A percentile compares a stretch with the other conserved stretches of the same genome.
These are phyloP conservation scores for Bacidia gigantensis DNA, from an alignment of 495 filamentous ascomycete genomes.

Conservation along the genomic window DNA sequence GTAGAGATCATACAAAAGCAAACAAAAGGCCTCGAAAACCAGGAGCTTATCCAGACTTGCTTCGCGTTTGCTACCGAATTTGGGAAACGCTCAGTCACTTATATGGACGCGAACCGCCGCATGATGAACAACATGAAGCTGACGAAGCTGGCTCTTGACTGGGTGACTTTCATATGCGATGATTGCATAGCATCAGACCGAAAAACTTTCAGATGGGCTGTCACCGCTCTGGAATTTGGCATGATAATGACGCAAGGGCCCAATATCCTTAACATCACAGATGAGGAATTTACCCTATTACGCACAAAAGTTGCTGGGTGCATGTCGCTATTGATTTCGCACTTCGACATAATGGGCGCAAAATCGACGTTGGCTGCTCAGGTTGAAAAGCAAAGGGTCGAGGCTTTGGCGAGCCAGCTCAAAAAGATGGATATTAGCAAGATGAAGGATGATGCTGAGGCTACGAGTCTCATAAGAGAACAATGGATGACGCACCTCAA, in stretches of 20 bases:
- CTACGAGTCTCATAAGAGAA: conserved; percentile 53
- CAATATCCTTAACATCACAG: conserved; percentile 76
- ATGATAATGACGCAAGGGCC: conserved; percentile 92
- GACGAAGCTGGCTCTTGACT: conserved; percentile 83
- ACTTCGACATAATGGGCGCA: conserved; percentile 98
- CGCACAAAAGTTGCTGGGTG: conserved; percentile 86
- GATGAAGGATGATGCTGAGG: conserved; percentile 75
- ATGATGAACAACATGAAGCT: conserved; percentile 94
- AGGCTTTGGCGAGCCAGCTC: conserved; percentile 54
- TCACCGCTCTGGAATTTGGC: conserved; percentile 85
- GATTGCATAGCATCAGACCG: conserved; percentile 90
- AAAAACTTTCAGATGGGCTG: conserved; percentile 94
- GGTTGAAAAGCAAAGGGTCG: conserved; percentile 68
- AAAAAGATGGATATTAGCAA: conserved; percentile 61
- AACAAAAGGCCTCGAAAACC: conserved; percentile 71
- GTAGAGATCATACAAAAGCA: conserved; percentile 83
- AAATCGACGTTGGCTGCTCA: conserved; percentile 84
- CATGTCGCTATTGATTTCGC: conserved; percentile 93
- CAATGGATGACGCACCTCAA: conserved; percentile 56
- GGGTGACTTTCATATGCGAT: conserved; percentile 95
- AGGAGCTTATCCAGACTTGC: conserved; percentile 95
- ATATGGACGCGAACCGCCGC: conserved; percentile 85
- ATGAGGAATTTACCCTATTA: conserved; percentile 68
- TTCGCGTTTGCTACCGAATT: conserved; percentile 98
- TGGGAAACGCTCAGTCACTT: conserved; percentile 79